Conservation (phyloP, 163 green algal species). For the Prototheca wickerhamii region DNA sequence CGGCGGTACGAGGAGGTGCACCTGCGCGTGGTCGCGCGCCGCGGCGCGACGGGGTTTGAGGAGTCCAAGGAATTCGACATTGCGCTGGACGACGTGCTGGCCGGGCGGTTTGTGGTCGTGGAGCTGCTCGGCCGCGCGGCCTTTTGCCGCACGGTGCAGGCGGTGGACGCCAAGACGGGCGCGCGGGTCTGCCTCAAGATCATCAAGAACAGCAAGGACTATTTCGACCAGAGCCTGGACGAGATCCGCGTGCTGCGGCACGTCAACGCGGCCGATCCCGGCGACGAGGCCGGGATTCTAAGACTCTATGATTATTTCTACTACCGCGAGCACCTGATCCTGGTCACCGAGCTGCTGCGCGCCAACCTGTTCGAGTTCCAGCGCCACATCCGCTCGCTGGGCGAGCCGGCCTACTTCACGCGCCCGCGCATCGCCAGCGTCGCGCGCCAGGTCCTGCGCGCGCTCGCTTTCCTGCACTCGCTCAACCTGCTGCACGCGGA, state of each 20-base stretch:
- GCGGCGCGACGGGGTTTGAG: slow-evolving; percentile 75
- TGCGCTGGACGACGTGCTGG: slow-evolving; percentile 57
- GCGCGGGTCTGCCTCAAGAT: slow-evolving; percentile 93
- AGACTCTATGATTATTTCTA: slow-evolving; percentile 96
- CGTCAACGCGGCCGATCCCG: slow-evolving; percentile 84
- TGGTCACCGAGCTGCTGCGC: slow-evolving; percentile 92
- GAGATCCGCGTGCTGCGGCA: slow-evolving; percentile 90
- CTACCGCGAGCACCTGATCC: slow-evolving; percentile 94
- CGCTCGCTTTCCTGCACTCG: slow-evolving; percentile 84
- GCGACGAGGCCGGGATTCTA: slow-evolving; percentile 78
- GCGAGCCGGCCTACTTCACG: slow-evolving; percentile 71
- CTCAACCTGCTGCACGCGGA: slow-evolving; percentile 91
- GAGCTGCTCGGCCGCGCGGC: slow-evolving; percentile 63
- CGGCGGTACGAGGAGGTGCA: slow-evolving; percentile 68
- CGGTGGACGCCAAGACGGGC: slow-evolving; percentile 78
- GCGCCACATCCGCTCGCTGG: slow-evolving; percentile 81
- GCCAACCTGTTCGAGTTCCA: slow-evolving; percentile 98
- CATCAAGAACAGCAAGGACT: slow-evolving; percentile 97
- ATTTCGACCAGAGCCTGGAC: slow-evolving; percentile 92
- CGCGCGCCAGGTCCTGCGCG: slow-evolving; percentile 48
- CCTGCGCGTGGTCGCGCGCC: slow-evolving; percentile 69
- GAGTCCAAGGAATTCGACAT: slow-evolving; percentile 71
- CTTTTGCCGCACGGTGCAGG: slow-evolving; percentile 85
- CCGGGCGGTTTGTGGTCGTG: slow-evolving; percentile 56
- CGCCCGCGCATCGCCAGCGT: slow-evolving; percentile 45